Evolutionary conservation across 1,284 basidiomycete species (phyloP).

Genomic region (Termitomyces sp.): DNA sequence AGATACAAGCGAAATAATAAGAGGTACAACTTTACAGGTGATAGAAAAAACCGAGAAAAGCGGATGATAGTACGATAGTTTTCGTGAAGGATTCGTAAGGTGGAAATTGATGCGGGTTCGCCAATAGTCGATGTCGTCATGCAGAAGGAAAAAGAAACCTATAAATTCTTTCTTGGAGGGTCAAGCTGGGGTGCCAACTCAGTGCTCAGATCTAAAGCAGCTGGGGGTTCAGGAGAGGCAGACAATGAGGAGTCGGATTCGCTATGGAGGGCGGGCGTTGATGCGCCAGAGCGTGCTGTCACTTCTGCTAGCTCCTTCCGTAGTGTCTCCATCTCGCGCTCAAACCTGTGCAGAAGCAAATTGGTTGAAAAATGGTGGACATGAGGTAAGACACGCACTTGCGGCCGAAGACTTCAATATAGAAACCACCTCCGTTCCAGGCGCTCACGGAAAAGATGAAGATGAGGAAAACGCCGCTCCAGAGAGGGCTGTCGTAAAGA

Average conservation of each 20-base stretch:
- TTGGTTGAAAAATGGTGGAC: conserved; percentile 3
- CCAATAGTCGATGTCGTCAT: neutral
- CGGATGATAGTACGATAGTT: conserved; percentile 1
- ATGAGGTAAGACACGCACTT: conserved; percentile 54
- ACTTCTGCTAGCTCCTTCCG: conserved; percentile 80
- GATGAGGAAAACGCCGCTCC: conserved; percentile 75
- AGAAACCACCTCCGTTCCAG: conserved; percentile 84
- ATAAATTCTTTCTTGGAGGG: conserved; percentile 14
- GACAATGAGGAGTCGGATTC: conserved; percentile 36
- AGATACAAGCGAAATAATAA: neutral
- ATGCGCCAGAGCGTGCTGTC: conserved; percentile 38
- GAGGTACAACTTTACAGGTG: conserved; percentile 3
- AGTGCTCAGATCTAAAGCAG: conserved; percentile 13
- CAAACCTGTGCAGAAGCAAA: conserved; percentile 54
- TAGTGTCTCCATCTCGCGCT: conserved; percentile 82
- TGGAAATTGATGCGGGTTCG: neutral
- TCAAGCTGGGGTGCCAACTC: conserved; percentile 10
- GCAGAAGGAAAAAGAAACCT: neutral
- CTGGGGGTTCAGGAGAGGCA: conserved; percentile 10
- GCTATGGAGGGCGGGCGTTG: conserved; percentile 44
- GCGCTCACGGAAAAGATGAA: conserved; percentile 77
- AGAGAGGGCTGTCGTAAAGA: conserved; percentile 71
- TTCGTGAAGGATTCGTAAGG: conserved; percentile 6
- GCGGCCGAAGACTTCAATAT: conserved; percentile 93
- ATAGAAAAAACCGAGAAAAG: neutral